phyloP scores from a whole-genome alignment of 1,284 basidiomycete species.

The Peniophora sp. region DNA sequence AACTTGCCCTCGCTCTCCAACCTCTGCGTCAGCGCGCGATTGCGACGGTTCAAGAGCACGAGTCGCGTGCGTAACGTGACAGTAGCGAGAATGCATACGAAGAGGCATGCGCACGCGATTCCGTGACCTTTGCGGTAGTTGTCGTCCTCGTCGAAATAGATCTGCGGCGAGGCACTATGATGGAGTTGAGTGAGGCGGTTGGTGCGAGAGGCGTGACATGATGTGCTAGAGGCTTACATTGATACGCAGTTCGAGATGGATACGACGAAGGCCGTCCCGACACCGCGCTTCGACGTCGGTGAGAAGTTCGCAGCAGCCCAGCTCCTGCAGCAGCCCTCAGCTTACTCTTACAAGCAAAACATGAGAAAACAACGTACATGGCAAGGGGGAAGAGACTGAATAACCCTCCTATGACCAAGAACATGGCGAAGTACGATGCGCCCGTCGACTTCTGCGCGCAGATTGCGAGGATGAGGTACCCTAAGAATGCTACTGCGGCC shows the following conservation, averaged over 20 bases:
- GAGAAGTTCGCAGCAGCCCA: conserved; percentile 51
- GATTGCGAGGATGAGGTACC: conserved; percentile 45
- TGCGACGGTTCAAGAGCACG: conserved; percentile 27
- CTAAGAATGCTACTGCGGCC: conserved; percentile 32
- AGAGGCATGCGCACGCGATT: conserved; percentile 41
- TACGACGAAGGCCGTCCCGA: conserved; percentile 50
- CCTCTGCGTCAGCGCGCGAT: conserved; percentile 18
- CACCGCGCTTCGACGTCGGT: conserved; percentile 49
- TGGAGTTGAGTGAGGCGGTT: not conserved
- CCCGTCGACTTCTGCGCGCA: conserved; percentile 40
- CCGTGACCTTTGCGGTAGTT: conserved; percentile 44
- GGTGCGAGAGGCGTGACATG: not conserved
- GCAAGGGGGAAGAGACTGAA: conserved; percentile 49
- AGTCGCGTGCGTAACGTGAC: conserved; percentile 36
- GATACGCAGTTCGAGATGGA: conserved; percentile 50
- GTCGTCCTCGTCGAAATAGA: conserved; percentile 46
- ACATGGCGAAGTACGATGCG: conserved; percentile 47
- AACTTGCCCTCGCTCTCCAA: conserved; percentile 22
- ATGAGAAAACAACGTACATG: conserved; percentile 27
- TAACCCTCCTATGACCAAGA: conserved; percentile 45
- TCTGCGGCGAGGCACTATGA: conserved; percentile 44
- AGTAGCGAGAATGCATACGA: conserved; percentile 30
- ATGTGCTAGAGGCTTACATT: conserved; percentile 33
- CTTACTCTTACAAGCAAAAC: not conserved
- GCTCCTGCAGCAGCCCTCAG: conserved; percentile 27